These are phyloP conservation scores for Salix brachista DNA, from an alignment of 345 rosid species.

Conservation along the genomic window DNA sequence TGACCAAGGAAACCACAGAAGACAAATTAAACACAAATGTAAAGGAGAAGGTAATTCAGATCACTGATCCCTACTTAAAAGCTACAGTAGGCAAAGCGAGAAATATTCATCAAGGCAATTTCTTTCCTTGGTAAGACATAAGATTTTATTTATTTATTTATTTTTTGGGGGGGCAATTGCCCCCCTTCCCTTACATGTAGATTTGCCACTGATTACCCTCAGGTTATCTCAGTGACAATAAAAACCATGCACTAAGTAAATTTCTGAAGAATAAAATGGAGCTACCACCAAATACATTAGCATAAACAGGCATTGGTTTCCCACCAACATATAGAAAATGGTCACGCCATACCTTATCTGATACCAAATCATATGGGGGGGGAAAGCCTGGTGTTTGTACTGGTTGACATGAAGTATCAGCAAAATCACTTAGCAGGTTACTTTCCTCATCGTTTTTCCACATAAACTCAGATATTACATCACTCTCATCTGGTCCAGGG, in stretches of 20 bases:
- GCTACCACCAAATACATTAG: neutral
- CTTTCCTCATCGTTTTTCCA: conserved; percentile 41
- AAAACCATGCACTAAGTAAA: neutral
- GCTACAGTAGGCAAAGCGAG: too few relatives aligned
- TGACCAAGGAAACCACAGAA: neutral
- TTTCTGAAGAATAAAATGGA: neutral
- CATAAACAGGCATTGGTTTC: neutral
- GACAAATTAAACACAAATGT: neutral
- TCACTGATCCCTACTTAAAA: too few relatives aligned
- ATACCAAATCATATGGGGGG: conserved; percentile 27
- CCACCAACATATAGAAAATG: neutral
- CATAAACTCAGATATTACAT: conserved; percentile 20
- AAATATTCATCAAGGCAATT: too few relatives aligned
- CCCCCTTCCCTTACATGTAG: too few relatives aligned
- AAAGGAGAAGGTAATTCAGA: neutral
- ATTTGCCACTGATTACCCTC: too few relatives aligned
- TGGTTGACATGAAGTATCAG: conserved; percentile 29
- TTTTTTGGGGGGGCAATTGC: too few relatives aligned
- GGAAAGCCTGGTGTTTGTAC: conserved; percentile 31
- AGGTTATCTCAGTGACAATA: neutral
- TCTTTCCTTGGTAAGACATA: too few relatives aligned
- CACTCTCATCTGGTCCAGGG: conserved; percentile 24
- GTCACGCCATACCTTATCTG: conserved; percentile 38
- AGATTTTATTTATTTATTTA: too few relatives aligned
- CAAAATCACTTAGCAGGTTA: conserved; percentile 23